Percentiles rank a stretch among this genome's conserved stretches.
phyloP scores from a whole-genome alignment of 1,284 basidiomycete genomes.

The Sanghuangporus sanghuang region DNA sequence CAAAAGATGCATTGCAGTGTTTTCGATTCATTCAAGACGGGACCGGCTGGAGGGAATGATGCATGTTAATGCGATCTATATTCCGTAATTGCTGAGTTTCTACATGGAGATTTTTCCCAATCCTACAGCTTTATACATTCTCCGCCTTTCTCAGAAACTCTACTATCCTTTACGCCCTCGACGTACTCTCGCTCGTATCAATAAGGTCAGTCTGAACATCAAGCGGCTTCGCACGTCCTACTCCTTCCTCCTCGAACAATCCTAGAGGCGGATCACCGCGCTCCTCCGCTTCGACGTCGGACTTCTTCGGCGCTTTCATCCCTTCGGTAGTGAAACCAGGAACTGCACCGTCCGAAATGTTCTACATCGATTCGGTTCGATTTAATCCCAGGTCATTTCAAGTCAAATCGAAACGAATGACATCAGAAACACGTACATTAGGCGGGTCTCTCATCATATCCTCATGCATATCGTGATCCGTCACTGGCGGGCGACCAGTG shows the following conservation, averaged over 20 bases:
- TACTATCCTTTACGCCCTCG: background rate
- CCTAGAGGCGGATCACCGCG: background rate
- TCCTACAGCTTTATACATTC: background rate
- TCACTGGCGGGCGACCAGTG: slow-evolving; percentile 27
- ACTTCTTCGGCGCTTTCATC: slow-evolving; percentile 5
- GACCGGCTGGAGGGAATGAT: no score
- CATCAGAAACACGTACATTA: slow-evolving; percentile 19
- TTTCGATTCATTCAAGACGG: no score
- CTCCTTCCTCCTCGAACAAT: background rate
- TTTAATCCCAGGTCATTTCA: background rate
- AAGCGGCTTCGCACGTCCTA: background rate
- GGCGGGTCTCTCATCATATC: slow-evolving; percentile 30
- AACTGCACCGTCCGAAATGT: background rate
- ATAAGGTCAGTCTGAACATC: slow-evolving; percentile 13
- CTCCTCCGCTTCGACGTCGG: background rate
- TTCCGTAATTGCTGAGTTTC: no score
- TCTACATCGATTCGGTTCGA: background rate
- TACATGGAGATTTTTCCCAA: background rate
- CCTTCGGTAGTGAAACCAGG: background rate
- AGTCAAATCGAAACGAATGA: background rate
- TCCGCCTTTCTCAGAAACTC: background rate
- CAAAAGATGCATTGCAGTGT: no score
- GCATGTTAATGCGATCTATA: no score
- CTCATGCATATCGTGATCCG: slow-evolving; percentile 30
- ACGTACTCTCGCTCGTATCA: slow-evolving; percentile 3